Evolutionary conservation across 495 filamentous ascomycete genomes (phyloP).

Genomic region (Penicillium herquei): DNA sequence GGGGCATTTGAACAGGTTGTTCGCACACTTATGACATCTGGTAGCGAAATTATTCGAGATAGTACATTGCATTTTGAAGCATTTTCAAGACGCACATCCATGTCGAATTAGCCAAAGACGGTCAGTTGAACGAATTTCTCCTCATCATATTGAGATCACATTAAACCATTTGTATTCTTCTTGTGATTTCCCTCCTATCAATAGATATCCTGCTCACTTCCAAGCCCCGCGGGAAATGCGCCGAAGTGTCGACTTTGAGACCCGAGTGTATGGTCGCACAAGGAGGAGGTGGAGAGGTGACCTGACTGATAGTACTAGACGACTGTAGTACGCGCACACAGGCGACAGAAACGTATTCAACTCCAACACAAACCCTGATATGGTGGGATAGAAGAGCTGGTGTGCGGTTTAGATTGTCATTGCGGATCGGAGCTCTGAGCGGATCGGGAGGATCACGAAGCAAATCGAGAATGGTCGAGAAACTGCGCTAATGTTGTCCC

Average conservation of each 20-base stretch:
- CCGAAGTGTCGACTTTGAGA: neutral
- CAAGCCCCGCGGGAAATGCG: neutral
- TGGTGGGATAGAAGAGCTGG: neutral
- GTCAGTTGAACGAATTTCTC: conserved; percentile 22
- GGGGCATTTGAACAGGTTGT: neutral
- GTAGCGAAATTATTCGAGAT: neutral
- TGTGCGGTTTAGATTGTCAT: conserved; percentile 8
- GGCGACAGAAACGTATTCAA: neutral
- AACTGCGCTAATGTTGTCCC: neutral
- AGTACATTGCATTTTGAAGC: conserved; percentile 9
- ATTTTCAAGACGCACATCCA: conserved; percentile 14
- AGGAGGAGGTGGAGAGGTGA: neutral
- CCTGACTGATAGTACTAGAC: neutral
- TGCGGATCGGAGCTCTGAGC: conserved; percentile 6
- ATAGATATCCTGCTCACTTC: neutral
- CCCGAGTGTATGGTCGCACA: conserved; percentile 7
- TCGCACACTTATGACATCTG: neutral
- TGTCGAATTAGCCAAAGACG: conserved; percentile 19
- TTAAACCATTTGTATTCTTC: neutral
- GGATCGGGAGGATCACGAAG: conserved; percentile 18
- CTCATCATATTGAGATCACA: conserved; percentile 3
- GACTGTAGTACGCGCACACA: neutral
- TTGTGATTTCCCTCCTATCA: neutral
- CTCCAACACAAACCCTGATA: neutral
- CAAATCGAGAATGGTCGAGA: conserved; percentile 7